Evolutionary conservation across 768 basidiomycete genomes (phyloP).

Genomic region (Amanita thiersii): DNA sequence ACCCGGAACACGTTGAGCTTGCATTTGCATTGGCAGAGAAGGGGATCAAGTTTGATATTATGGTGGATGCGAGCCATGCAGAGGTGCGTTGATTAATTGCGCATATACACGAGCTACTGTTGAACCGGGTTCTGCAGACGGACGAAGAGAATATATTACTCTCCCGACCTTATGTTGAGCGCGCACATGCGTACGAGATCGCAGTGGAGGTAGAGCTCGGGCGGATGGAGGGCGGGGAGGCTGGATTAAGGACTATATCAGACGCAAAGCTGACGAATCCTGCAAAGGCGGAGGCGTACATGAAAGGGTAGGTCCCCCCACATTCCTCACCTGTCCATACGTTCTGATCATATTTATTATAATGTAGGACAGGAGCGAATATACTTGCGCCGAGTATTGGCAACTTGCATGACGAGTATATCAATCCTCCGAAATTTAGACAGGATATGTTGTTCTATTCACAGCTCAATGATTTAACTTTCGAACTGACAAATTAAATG

Average conservation of each 20-base stretch:
- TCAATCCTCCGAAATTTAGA: constrained; percentile 36
- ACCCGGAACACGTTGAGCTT: constrained; percentile 36
- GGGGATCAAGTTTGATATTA: constrained; percentile 40
- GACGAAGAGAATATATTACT: constrained; percentile 39
- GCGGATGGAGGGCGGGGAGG: constrained; percentile 39
- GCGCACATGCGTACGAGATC: constrained; percentile 29
- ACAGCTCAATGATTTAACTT: not conserved
- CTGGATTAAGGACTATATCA: constrained; percentile 37
- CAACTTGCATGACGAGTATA: constrained; percentile 37
- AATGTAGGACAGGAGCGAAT: constrained; percentile 35
- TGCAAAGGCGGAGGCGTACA: constrained; percentile 32
- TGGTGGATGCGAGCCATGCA: constrained; percentile 43
- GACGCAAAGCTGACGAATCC: constrained; percentile 40
- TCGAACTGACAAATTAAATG: no score
- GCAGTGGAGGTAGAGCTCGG: constrained; percentile 43
- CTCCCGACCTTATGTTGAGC: constrained; percentile 35
- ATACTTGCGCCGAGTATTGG: constrained; percentile 41
- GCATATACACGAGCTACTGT: not conserved
- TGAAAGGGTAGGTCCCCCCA: constrained; percentile 29
- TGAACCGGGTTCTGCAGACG: constrained; percentile 20
- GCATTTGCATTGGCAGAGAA: constrained; percentile 35
- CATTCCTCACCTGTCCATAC: no score
- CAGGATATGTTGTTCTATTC: constrained; percentile 36
- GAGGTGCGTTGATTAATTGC: constrained; percentile 18
- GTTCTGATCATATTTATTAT: no score